These are phyloP conservation scores for Leishmania tropica DNA, from an alignment of 208 protist genomes.

Conservation along the genomic window DNA sequence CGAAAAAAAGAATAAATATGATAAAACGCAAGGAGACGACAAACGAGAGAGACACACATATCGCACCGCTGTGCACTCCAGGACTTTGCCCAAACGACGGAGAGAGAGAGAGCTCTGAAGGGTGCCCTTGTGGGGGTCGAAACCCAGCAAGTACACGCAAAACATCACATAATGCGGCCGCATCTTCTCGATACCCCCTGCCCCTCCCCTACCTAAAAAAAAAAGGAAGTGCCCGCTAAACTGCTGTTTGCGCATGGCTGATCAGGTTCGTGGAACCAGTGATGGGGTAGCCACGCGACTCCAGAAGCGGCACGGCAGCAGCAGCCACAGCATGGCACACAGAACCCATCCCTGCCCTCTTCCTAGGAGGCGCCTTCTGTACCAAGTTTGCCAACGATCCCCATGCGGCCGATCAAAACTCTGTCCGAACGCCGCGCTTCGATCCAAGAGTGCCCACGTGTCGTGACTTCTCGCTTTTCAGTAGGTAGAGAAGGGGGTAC, in stretches of 20 bases:
- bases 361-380: constrained; percentile 32
- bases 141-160: not conserved
- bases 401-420: constrained; percentile 34
- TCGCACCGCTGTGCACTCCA: not conserved
- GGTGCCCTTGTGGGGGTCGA: not conserved
- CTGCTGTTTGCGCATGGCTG: too few species aligned
- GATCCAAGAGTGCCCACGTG: not conserved
- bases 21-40: too few species aligned
- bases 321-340: constrained; percentile 37
- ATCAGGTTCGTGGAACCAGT: not conserved
- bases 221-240: not conserved
- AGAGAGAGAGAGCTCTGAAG: not conserved
- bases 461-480: not conserved
- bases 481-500: constrained; percentile 46
- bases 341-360: constrained; percentile 32
- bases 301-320: constrained; percentile 4
- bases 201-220: not conserved
- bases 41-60: not conserved
- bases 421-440: constrained; percentile 15
- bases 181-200: not conserved
- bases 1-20: too few species aligned
- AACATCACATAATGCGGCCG: not conserved
- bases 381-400: constrained; percentile 29
- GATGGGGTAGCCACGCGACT: not conserved
- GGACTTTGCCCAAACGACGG: not conserved